Base-by-base conservation (phyloP, 805 yeast species). In the Zygosaccharomyces kombuchaensis region DNA sequence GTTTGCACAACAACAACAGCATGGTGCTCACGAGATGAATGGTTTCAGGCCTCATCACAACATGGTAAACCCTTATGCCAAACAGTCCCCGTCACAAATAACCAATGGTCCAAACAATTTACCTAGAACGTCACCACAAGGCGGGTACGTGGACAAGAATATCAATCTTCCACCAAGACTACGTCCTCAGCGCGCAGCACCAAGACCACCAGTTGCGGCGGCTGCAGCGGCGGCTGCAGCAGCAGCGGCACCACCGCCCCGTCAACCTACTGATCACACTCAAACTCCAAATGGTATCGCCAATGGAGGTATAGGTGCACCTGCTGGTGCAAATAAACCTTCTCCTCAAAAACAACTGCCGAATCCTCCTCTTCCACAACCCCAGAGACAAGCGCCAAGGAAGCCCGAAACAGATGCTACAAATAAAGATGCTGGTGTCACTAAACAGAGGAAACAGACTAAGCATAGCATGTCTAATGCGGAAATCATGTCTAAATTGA, bases 401-500 rank as follows among this genome's bases (percentile, higher is more conserved):
- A 56, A 58, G 49, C 66, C 51, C 7, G 49, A 46, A 9, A 34
- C 40, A 9, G 56, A 47, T 10, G 54, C 44, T 13, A 47, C 53
- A 9, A 54, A 55, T 40, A 50, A 60, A 44, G 59, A 58, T 21
- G 67, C 55, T 37, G 64, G 67, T 1, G 64, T 62, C 2, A 63
- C 59, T 46, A 70, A 63, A 51, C 66, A 55, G 52, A 67, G 53
- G 71, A 70, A 55, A 79, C 79, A 60, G 71, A 72, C 59, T 66
- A 86, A 59, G 69, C 81, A 52, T 68, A 80, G 81, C 12, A 72
- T 89, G 78, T 82, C 86, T n/a, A 96, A 91, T 56, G 81, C 87
- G 37, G 96, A 91, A 68, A 76, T 88, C 19, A 77, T 91, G 76
- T 81, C 84, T 32, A 87, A 84, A 58, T 72, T 93, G 54, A 78